phyloP scores from a whole-genome alignment of 176 grass and related monocot genomes.

The Oryza punctata region DNA sequence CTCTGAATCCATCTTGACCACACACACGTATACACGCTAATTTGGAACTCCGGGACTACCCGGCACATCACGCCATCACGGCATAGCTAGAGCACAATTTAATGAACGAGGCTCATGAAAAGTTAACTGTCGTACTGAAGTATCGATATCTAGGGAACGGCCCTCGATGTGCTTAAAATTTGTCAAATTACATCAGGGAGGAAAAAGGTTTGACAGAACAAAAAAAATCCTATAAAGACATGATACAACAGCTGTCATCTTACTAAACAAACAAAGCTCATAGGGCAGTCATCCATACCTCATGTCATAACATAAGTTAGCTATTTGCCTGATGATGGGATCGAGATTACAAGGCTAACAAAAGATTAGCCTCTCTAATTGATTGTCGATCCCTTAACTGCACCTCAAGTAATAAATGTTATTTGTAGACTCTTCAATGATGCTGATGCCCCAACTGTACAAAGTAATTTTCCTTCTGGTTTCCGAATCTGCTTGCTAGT shows the following conservation, averaged over 20 bases:
- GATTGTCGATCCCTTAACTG: not conserved
- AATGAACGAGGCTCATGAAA: not conserved
- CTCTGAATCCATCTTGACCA: not conserved
- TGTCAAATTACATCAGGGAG: not conserved
- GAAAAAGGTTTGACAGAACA: not conserved
- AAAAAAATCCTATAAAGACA: conserved; percentile 18
- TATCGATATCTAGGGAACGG: not conserved
- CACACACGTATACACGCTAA: not conserved
- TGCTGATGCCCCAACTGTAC: not conserved
- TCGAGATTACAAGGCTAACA: not conserved
- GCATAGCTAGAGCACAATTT: not conserved
- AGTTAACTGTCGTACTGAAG: not conserved
- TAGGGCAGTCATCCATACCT: conserved; percentile 6
- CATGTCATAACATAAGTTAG: not conserved
- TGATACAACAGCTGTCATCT: not conserved
- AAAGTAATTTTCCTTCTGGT: conserved; percentile 2
- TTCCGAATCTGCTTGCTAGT: not conserved
- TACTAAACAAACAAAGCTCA: too few species aligned
- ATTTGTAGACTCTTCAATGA: not conserved
- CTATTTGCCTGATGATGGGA: not conserved
- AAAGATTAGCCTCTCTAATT: conserved; percentile 9
- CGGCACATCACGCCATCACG: not conserved
- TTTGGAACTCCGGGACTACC: conserved; percentile 12
- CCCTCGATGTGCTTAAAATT: not conserved
- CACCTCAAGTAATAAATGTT: not conserved